Conservation (phyloP, 306 rosid genomes). For the Aeschynomene evenia region DNA sequence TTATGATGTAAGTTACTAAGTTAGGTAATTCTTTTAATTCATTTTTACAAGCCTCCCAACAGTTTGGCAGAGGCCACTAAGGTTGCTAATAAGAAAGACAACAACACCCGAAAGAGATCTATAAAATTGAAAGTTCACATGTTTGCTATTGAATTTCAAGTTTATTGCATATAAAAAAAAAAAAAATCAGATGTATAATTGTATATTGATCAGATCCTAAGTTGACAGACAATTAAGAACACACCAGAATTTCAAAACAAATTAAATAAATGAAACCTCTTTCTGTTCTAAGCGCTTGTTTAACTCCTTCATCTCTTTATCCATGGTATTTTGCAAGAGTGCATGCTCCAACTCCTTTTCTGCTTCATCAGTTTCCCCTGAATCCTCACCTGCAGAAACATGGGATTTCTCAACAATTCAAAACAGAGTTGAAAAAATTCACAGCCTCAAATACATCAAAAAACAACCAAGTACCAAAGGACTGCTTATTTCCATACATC, state of each 20-base stretch:
- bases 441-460: conserved; percentile 5
- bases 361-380: conserved; percentile 55
- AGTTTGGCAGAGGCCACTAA: background rate
- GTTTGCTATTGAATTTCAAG: background rate
- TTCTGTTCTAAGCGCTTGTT: conserved; percentile 76
- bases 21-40: background rate
- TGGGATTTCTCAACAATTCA: conserved; percentile 20
- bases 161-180: background rate
- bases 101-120: background rate
- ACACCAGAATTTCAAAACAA: conserved; percentile 4
- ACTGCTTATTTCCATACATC: conserved; percentile 16
- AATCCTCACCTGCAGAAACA: conserved; percentile 51
- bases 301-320: conserved; percentile 68
- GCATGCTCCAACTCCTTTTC: conserved; percentile 71
- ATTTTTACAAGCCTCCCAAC: background rate
- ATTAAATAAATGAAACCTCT: conserved; percentile 56
- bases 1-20: background rate
- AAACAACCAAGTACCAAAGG: conserved; percentile 1
- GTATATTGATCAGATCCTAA: background rate
- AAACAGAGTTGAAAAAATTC: conserved; percentile 10
- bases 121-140: conserved; percentile 8
- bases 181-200: background rate
- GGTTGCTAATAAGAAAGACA: background rate
- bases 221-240: conserved; percentile 6
- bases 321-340: conserved; percentile 65